A percentile compares a stretch with the other conserved stretches of the same genome.
Conservation (phyloP, 1,284 basidiomycete genomes). For the Lignosus rhinocerotis region DNA sequence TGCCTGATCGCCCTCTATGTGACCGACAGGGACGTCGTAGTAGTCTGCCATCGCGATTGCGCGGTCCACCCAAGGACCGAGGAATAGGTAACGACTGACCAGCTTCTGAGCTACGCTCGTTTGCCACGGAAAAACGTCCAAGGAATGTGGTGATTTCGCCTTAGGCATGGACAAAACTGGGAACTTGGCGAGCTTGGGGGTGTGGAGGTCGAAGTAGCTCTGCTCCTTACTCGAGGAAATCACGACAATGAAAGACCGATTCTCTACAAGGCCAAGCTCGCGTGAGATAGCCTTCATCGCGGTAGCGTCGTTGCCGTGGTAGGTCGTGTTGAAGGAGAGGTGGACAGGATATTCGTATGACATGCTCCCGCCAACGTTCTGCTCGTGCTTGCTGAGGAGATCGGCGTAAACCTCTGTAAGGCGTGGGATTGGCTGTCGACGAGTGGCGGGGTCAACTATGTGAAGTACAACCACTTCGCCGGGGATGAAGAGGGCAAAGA, state of each 20-base stretch:
- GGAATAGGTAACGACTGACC: constrained; percentile 79
- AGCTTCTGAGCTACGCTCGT: constrained; percentile 74
- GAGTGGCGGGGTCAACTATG: constrained; percentile 87
- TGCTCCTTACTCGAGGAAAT: constrained; percentile 88
- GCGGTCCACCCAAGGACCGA: constrained; percentile 83
- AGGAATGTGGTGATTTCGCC: constrained; percentile 68
- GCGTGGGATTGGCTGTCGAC: constrained; percentile 80
- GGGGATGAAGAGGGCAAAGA: constrained; percentile 89
- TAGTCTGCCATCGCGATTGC: constrained; percentile 84
- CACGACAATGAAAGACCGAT: constrained; percentile 72
- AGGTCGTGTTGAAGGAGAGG: constrained; percentile 74
- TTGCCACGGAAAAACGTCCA: constrained; percentile 83
- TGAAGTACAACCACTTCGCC: constrained; percentile 77
- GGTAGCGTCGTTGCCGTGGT: constrained; percentile 78
- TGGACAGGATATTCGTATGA: constrained; percentile 71
- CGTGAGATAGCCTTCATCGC: constrained; percentile 90
- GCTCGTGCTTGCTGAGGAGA: constrained; percentile 50
- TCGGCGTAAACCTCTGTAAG: constrained; percentile 76
- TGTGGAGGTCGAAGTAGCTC: constrained; percentile 78
- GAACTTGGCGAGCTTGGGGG: constrained; percentile 81
- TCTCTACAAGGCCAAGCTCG: constrained; percentile 77
- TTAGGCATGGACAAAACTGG: constrained; percentile 88
- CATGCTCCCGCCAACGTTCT: constrained; percentile 40
- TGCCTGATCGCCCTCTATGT: constrained; percentile 89
- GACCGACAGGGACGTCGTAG: constrained; percentile 91